Evolutionary conservation across 1,284 basidiomycete species (phyloP), one percentile per base, ranked within the genome.

Genomic region (Papiliotrema laurentii): DNA sequence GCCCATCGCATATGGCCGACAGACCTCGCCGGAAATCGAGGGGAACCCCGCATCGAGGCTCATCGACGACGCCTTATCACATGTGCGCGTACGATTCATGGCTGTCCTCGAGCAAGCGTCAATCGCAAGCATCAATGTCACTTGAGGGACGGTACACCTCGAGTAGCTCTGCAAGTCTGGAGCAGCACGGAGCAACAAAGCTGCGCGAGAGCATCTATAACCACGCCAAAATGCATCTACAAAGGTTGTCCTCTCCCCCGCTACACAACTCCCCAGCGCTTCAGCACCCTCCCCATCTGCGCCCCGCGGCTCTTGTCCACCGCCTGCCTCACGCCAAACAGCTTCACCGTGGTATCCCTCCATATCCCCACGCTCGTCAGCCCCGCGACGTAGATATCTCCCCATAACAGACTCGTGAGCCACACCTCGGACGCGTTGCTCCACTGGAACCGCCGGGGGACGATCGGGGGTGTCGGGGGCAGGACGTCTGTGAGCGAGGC

Each of bases 341-440:
- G 73, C 24, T 87, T 82, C 18, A 93, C 87, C 38, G 83, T 85
- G 10, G 90, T 92, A 37, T 83, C 82, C 58, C 86, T 87, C 89
- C 89, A 93, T 33, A 90, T 82, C 6, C 87, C 88, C 27, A 90
- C 75, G 19, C 19, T 84, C 2, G 83, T 82, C 80, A 91, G 84
- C 7, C 84, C 85, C 34, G 84, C 83, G n/a, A 96, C 85, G 65
- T 92, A 96, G 21, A 92, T 82, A 66, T 92, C 89, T 37, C 91
- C 91, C 89, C 91, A 96, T 30, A 92, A 83, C 45, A 94, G 74
- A 0, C 86, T 89, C 9, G 89, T 88, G 40, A 93, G 78, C 91
- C 91, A 94, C 11, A 92, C 80, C 47, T 85, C 79, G 4, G 88
- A 90, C 3, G 88, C 85, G 56, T 89, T 85, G 4, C 89, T 86